A percentile compares a stretch with the other conserved stretches of the same genome.
Conservation (phyloP, 495 filamentous ascomycete species). For the Lasiosphaeris hirsuta region DNA sequence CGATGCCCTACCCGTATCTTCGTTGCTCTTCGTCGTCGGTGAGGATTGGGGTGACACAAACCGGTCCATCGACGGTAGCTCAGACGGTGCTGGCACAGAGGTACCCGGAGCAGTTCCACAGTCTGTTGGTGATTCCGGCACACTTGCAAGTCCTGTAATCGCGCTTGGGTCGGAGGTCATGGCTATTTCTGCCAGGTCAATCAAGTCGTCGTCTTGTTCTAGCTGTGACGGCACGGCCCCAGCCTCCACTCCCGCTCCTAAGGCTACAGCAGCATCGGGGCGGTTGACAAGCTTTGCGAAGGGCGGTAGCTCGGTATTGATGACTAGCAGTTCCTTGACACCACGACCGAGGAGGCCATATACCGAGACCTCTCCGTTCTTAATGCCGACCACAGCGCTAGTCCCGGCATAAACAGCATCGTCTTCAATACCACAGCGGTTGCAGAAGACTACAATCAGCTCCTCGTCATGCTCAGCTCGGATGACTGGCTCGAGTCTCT, state of each 20-base stretch:
- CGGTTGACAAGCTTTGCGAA: slow-evolving; percentile 29
- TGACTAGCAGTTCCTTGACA: slow-evolving; percentile 61
- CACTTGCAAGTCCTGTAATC: too few species aligned
- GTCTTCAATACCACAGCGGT: slow-evolving; percentile 72
- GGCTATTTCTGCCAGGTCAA: too few species aligned
- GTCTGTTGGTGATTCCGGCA: too few species aligned
- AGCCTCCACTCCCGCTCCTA: not conserved
- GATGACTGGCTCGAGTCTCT: slow-evolving; percentile 71
- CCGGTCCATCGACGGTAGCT: too few species aligned
- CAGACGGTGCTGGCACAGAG: too few species aligned
- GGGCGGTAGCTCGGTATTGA: slow-evolving; percentile 50
- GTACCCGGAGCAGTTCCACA: too few species aligned
- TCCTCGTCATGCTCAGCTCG: slow-evolving; percentile 53
- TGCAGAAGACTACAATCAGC: slow-evolving; percentile 77
- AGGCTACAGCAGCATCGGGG: not conserved
- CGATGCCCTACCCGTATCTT: too few species aligned
- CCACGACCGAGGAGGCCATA: slow-evolving; percentile 65
- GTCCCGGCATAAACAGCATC: slow-evolving; percentile 78
- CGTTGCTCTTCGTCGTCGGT: too few species aligned
- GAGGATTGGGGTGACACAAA: too few species aligned
- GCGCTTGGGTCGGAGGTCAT: too few species aligned
- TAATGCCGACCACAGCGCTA: slow-evolving; percentile 76
- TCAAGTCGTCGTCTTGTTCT: not conserved
- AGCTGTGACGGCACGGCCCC: slow-evolving; percentile 1
- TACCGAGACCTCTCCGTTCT: slow-evolving; percentile 61